Conservation (phyloP, 148 eudicot genomes). For the Rhododendron henanense region DNA sequence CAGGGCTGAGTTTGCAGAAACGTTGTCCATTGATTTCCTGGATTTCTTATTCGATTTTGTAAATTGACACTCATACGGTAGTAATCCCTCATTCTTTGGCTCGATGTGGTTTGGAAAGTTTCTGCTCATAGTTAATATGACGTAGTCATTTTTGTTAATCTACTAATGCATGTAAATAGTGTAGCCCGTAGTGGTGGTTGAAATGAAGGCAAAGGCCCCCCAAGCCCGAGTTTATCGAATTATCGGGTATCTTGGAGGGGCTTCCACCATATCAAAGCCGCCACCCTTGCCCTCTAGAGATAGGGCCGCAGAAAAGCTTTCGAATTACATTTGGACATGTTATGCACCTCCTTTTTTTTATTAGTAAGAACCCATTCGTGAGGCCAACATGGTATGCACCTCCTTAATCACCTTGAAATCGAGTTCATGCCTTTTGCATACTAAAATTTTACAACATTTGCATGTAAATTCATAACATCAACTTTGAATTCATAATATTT, state of each 20-base stretch:
- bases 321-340: background rate
- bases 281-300: too few species aligned
- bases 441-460: too few species aligned
- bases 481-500: too few species aligned
- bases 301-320: background rate
- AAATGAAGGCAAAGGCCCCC: background rate
- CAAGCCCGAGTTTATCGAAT: too few species aligned
- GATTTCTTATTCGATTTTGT: background rate
- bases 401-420: too few species aligned
- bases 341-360: too few species aligned
- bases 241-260: background rate
- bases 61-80: background rate
- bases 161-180: background rate
- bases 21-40: background rate
- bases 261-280: too few species aligned
- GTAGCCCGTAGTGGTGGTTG: background rate
- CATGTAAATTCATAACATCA: too few species aligned
- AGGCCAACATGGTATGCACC: too few species aligned
- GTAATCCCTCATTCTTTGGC: background rate
- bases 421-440: too few species aligned
- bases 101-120: background rate
- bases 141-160: background rate
- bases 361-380: too few species aligned
- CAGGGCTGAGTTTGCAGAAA: background rate
- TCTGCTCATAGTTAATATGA: background rate